Base-by-base conservation (phyloP, 331 rosid genomes). In the Ulmus americana region DNA sequence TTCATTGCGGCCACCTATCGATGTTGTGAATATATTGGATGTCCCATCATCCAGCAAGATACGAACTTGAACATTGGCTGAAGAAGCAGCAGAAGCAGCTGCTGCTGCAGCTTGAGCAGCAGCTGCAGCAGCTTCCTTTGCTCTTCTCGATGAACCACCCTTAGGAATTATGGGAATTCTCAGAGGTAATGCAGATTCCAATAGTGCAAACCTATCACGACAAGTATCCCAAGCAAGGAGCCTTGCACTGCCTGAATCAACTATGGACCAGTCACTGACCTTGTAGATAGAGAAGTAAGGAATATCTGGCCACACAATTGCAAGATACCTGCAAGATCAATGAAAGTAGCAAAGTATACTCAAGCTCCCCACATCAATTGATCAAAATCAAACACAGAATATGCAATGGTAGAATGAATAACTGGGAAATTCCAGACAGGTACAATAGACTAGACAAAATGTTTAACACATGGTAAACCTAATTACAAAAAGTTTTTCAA, bases 221-320 rank as follows among this genome's bases (percentile, higher is more conserved):
- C 99, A 94, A 42, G 95, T 76, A 82, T 94, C 99, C 99, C 97
- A 94, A 54, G 97, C 99, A 44, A 94, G 87, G 74, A 94, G 95
- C 77, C 97, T 85, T 54, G 99, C 97, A 82, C 90, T 90, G 73
- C 99, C 99, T 10, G 99, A 90, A 82, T 94, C 99, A 72, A 90
- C 97, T 20, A 90, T 84, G 42, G 99, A 87, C 99, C 99, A 94
- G 70, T 90, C 96, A 76, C 95, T 85, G 39, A 76, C 97, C 84
- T 90, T 90, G 87, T 90, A 90, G 69, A 94, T 74, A 35, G 99
- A 94, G 78, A 94, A 94, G 81, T 94, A 90, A 49, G 99, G 99
- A 71, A 94, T 90, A 76, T 94, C 99, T 55, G 99, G 99, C 99
- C 99, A 94, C 76, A 90, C 95, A 20, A 90, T 80, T 54, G 86